Percentiles rank a stretch among this genome's conserved stretches.
phyloP scores from a whole-genome alignment of 495 filamentous ascomycete species.

The Hyaloscypha variabilis region DNA sequence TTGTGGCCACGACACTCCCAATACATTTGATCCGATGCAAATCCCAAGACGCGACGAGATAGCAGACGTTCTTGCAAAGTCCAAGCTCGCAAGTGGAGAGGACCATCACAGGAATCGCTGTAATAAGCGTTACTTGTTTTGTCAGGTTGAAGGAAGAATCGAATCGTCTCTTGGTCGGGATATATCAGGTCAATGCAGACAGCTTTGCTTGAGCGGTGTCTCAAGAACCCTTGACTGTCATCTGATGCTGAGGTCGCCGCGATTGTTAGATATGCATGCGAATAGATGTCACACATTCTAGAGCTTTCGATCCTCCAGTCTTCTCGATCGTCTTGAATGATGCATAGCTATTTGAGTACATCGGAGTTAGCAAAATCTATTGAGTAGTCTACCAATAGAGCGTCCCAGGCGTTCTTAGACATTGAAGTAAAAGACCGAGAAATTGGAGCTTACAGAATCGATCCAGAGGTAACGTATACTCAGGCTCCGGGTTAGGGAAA shows the following conservation, averaged over 20 bases:
- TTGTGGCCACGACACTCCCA: conserved; percentile 16
- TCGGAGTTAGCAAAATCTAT: no score
- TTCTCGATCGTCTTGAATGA: conserved; percentile 20
- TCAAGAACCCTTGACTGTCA: background rate
- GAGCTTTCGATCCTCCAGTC: conserved; percentile 16
- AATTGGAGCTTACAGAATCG: no score
- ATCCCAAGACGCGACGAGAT: conserved; percentile 20
- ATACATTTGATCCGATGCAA: conserved; percentile 7
- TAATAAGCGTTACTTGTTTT: conserved; percentile 6
- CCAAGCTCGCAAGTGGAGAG: conserved; percentile 21
- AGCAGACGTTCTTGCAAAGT: conserved; percentile 26
- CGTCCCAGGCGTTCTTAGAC: no score
- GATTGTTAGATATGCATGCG: conserved; percentile 16
- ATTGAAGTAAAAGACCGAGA: no score
- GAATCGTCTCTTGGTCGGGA: background rate
- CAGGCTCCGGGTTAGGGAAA: conserved; percentile 31
- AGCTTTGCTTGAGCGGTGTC: background rate
- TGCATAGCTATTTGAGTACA: no score
- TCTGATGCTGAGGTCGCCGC: conserved; percentile 8
- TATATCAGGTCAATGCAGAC: background rate
- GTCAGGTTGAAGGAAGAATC: conserved; percentile 1
- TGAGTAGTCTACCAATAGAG: no score
- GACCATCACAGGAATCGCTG: conserved; percentile 4
- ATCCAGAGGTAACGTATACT: conserved; percentile 39
- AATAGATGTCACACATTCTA: conserved; percentile 17